Evolutionary conservation across 768 basidiomycete species (phyloP).

Genomic region (Cystobasidiopsis lactophilus): DNA sequence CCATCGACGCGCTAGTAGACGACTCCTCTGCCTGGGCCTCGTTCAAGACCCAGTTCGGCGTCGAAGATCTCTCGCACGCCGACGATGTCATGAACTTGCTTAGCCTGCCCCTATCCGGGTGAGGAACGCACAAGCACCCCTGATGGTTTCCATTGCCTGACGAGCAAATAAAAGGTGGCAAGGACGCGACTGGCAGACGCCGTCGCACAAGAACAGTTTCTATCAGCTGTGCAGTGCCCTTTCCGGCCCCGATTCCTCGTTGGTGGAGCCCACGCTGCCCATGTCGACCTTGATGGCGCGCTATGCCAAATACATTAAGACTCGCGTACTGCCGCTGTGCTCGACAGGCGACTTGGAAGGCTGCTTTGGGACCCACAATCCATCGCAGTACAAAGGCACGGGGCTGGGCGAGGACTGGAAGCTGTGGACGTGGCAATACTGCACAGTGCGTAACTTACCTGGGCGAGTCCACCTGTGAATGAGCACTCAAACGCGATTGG

Average conservation of each 20-base stretch:
- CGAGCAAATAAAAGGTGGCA: too few relatives aligned
- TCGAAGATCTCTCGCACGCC: slow-evolving; percentile 43
- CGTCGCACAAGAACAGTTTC: slow-evolving; percentile 38
- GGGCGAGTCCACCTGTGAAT: background rate
- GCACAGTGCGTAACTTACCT: slow-evolving; percentile 27
- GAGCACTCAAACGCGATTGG: too few relatives aligned
- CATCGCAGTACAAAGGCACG: slow-evolving; percentile 38
- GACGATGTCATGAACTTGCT: slow-evolving; percentile 55
- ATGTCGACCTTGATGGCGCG: slow-evolving; percentile 27
- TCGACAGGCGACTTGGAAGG: slow-evolving; percentile 34
- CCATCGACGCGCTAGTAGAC: too few relatives aligned
- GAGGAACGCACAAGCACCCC: too few relatives aligned
- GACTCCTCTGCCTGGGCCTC: too few relatives aligned
- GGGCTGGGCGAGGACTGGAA: slow-evolving; percentile 56
- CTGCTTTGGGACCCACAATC: slow-evolving; percentile 73
- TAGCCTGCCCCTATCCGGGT: slow-evolving; percentile 38
- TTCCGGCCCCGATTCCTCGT: background rate
- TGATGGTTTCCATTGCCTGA: too few relatives aligned
- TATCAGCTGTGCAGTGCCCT: slow-evolving; percentile 34
- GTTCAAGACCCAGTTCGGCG: slow-evolving; percentile 57
- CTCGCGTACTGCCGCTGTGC: slow-evolving; percentile 35
- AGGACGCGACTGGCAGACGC: slow-evolving; percentile 64
- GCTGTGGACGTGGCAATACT: slow-evolving; percentile 50
- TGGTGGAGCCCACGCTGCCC: too few relatives aligned
- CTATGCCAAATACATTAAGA: slow-evolving; percentile 54